Evolutionary conservation across 2,329 filamentous ascomycete genomes (phyloP).

Genomic region (Penicillium aurantiogriseum): DNA sequence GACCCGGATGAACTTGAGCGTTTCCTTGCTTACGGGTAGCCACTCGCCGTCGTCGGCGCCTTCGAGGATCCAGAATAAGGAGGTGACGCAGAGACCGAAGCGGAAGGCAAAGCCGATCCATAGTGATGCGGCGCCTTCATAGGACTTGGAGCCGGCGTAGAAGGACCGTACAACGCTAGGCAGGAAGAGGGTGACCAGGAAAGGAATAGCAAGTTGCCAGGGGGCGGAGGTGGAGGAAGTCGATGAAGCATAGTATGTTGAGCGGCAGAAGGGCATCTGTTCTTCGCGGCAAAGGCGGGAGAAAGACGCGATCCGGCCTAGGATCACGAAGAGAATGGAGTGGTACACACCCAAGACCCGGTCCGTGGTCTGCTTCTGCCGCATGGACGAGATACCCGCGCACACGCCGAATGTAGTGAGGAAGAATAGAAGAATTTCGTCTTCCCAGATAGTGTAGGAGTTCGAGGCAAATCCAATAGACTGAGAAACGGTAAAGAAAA

Average conservation of each 20-base stretch:
- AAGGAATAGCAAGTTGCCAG: conserved; percentile 83
- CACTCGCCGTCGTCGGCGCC: conserved; percentile 80
- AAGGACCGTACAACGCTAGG: conserved; percentile 81
- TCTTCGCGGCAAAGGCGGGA: conserved; percentile 95
- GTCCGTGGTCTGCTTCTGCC: conserved; percentile 65
- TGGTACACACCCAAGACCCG: conserved; percentile 79
- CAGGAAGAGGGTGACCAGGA: conserved; percentile 67
- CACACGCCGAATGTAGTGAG: conserved; percentile 80
- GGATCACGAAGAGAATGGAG: conserved; percentile 74
- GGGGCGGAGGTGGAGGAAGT: conserved; percentile 88
- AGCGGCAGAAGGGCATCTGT: conserved; percentile 95
- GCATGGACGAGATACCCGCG: conserved; percentile 71
- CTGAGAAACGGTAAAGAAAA: conserved; percentile 78
- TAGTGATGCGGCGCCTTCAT: conserved; percentile 77
- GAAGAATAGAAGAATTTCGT: conserved; percentile 90
- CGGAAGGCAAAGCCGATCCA: conserved; percentile 85
- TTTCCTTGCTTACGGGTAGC: conserved; percentile 62
- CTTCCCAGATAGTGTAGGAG: conserved; percentile 98
- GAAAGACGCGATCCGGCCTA: conserved; percentile 77
- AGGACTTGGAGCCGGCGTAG: conserved; percentile 77
- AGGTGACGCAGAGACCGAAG: conserved; percentile 69
- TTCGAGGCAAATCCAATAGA: conserved; percentile 96
- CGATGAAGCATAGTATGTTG: conserved; percentile 90
- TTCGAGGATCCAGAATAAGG: conserved; percentile 84
- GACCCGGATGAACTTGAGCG: conserved; percentile 71